A percentile compares a stretch with the other conserved stretches of the same genome.
Conservation (phyloP, 176 grass and related monocot genomes). For the Aegilops sharonensis region DNA sequence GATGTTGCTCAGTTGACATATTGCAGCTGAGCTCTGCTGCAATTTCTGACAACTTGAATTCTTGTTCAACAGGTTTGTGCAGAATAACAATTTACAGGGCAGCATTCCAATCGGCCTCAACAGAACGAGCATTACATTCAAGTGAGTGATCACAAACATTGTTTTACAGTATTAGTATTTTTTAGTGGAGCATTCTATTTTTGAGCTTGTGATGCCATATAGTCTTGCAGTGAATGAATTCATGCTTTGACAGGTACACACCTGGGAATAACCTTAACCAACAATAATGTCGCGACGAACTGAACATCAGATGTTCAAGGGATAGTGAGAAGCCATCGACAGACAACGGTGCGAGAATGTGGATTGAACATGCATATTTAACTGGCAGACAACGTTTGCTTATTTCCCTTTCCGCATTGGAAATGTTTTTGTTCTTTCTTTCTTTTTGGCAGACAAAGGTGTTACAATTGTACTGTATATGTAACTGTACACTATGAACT, state of each 20-base stretch:
- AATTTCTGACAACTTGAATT: not conserved
- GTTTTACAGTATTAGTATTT: not conserved
- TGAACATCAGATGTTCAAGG: not conserved
- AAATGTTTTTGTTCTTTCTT: not conserved
- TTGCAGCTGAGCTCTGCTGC: not conserved
- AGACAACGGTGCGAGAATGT: too few relatives aligned
- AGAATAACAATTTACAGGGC: constrained; percentile 63
- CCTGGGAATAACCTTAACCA: constrained; percentile 54
- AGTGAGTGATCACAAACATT: constrained; percentile 37
- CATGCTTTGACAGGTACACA: constrained; percentile 41
- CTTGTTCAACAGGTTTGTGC: constrained; percentile 53
- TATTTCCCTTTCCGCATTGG: not conserved
- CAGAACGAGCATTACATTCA: constrained; percentile 34
- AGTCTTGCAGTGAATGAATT: not conserved
- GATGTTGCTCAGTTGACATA: not conserved
- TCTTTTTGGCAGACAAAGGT: not conserved
- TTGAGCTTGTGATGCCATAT: not conserved
- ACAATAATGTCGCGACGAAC: not conserved
- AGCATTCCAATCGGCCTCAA: constrained; percentile 57
- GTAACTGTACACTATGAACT: not conserved
- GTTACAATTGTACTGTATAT: not conserved
- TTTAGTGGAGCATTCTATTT: not conserved
- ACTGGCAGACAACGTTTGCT: not conserved
- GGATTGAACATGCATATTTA: too few relatives aligned
- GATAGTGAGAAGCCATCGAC: not conserved